A percentile compares a stretch with the other conserved stretches of the same genome.
Evolutionary conservation across 495 filamentous ascomycete species (phyloP).

Genomic region (Staphylotrichum tortipilum): DNA sequence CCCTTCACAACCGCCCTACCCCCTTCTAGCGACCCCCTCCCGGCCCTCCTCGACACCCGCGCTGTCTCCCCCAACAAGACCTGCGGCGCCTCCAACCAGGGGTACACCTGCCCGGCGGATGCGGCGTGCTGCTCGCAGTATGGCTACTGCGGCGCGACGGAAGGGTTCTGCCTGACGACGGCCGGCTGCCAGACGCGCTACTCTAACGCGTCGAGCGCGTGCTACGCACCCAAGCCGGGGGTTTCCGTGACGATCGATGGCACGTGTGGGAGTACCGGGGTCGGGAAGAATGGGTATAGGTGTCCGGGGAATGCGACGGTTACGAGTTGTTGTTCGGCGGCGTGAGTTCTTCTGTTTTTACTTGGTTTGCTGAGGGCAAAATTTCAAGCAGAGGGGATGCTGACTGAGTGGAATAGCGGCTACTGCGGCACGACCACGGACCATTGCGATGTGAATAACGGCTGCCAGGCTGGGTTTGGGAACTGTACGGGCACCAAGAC

Average conservation of each 20-base stretch:
- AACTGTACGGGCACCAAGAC: slow-evolving; percentile 10
- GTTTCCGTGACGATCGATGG: slow-evolving; percentile 25
- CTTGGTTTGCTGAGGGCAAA: background rate
- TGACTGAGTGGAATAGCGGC: slow-evolving; percentile 16
- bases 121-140: slow-evolving; percentile 28
- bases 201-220: slow-evolving; percentile 26
- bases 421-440: slow-evolving; percentile 29
- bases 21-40: background rate
- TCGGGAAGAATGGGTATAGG: slow-evolving; percentile 26
- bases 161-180: slow-evolving; percentile 28
- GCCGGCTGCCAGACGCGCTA: slow-evolving; percentile 26
- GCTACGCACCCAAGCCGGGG: slow-evolving; percentile 22
- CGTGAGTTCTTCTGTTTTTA: slow-evolving; percentile 15
- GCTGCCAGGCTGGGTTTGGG: slow-evolving; percentile 27
- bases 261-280: slow-evolving; percentile 25
- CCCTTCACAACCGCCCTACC: background rate
- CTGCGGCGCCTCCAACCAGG: slow-evolving; percentile 25
- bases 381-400: too few relatives aligned
- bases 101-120: slow-evolving; percentile 27
- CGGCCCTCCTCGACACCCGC: background rate
- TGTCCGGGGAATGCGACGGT: slow-evolving; percentile 19
- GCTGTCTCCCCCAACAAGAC: slow-evolving; percentile 29
- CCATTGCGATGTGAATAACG: slow-evolving; percentile 21
- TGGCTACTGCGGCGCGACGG: slow-evolving; percentile 31
- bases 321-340: slow-evolving; percentile 23